Evolutionary conservation across 805 yeast genomes (phyloP), one percentile per base, ranked within the genome.

Genomic region (Teunomyces kruisii): DNA sequence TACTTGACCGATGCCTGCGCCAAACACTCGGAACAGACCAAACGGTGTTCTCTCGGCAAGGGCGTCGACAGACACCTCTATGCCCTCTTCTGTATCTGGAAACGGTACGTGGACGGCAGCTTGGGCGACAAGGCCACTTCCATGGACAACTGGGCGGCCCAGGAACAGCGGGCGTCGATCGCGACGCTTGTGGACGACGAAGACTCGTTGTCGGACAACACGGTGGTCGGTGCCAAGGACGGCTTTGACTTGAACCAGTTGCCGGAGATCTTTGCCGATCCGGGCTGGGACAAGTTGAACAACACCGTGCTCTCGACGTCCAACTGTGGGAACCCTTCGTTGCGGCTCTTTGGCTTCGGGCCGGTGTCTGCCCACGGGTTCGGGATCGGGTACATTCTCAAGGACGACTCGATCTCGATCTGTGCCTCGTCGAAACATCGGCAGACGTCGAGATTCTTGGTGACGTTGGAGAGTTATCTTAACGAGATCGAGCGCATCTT

Each of bases 41-140:
- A 72, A 55, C 74, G 79, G 46, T 81, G 92, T 52, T 75, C 94
- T 1, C 67, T 68, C 48, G 97, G 97, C 12, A 72, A 82, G 40
- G 97, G 97, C n/a, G 95, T 88, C 56, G 97, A 90, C 62, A 81
- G 97, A 57, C 96, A 90, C 62, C 69, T 90, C 45, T 90, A 84
- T 65, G 97, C 96, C 0, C 70, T 90, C 37, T 88, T 86, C 59
- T 87, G 94, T 56, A 84, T 88, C 52, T 90, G 96, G 96, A 86
- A 86, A 58, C 64, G 86, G 50, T 83, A 81, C 50, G 72, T 70
- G 24, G 70, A 67, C 12, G 49, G 51, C 9, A 31, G 49, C 3
- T 58, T 56, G 6, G 55, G 51, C 7, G 55, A 51, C 6, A 26
- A 41, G 30, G 33, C 29, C 24, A 26, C 41, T 9, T n/a, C 38